Conservation (phyloP, 331 rosid genomes). For the Quercus phellos region DNA sequence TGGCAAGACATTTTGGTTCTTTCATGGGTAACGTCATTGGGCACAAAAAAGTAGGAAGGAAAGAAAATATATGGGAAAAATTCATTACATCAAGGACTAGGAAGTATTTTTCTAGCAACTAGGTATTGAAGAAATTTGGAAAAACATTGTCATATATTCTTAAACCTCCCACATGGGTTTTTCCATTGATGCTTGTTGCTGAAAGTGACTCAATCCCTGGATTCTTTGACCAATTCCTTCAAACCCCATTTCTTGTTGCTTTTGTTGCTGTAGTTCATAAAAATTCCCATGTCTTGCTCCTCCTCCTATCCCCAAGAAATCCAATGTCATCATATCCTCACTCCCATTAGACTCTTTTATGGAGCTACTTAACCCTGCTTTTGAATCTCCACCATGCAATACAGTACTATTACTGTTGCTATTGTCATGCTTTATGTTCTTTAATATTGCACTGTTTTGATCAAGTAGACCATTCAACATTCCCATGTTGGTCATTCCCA, state of each 20-base stretch:
- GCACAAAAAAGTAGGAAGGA: neutral
- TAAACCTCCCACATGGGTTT: constrained; percentile 15
- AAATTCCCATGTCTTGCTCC: constrained; percentile 29
- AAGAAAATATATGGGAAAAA: neutral
- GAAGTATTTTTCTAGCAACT: neutral
- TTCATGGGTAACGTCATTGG: neutral
- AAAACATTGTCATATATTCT: neutral
- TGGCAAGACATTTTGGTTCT: neutral
- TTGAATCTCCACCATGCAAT: constrained; percentile 10
- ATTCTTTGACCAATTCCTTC: constrained; percentile 47
- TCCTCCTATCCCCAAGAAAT: constrained; percentile 68
- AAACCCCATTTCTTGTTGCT: constrained; percentile 29
- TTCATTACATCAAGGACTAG: constrained; percentile 8
- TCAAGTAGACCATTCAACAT: constrained; percentile 51
- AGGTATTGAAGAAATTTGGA: neutral
- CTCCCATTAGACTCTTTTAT: constrained; percentile 20
- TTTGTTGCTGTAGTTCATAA: constrained; percentile 35
- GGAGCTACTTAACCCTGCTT: neutral
- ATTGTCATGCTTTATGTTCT: constrained; percentile 40
- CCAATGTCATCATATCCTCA: constrained; percentile 61
- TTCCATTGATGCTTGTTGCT: constrained; percentile 45
- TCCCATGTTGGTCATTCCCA: constrained; percentile 41
- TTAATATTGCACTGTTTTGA: constrained; percentile 43
- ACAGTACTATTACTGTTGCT: neutral
- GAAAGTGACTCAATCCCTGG: constrained; percentile 52